Base-by-base conservation (phyloP, 345 rosid genomes). In the Odontarrhena argentea region DNA sequence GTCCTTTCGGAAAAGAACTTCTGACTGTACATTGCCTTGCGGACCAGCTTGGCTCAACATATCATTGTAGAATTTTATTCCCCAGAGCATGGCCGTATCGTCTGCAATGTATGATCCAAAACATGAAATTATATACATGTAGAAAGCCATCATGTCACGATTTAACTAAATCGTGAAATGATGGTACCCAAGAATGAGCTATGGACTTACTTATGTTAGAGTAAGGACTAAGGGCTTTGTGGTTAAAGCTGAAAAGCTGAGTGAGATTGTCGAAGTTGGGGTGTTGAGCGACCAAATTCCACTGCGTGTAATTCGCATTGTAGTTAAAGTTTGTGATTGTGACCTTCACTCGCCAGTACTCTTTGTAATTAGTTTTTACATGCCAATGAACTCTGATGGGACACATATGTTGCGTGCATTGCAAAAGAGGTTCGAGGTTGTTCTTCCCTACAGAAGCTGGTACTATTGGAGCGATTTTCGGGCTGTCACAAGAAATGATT, bases 381-480 rank as follows among this genome's bases (percentile, higher is more conserved):
- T 90, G 97, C 98, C 98, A 93, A 63, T 93, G 97, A 71, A 93
- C 74, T 86, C 94, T 68, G 63, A 87, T 60, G 3, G 98, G 98
- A 74, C 98, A 93, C 98, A 93, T 86, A 75, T 93, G 97, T n/a
- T 49, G 59, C 4, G 97, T 88, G 69, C 98, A 93, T 75, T 74
- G 91, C 54, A 86, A 63, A 3, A 87, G 74, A 34, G 97, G 97
- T 8, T 70, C 41, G 8, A 64, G 73, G 76, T 48, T 76, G 74
- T 74, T 82, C 51, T 50, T 81, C 75, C 77, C 82, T 1, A 55
- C 13, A 56, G 71, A 55, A 36, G 38, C 63, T 4, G 86, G 70
- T 67, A 87, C 84, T 47, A 82, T 85, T 1, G 89, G 81, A 73
- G 92, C 88, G 69, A 87, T 55, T 70, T 89, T 81, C 1, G 86